phyloP scores from a whole-genome alignment of 2,329 filamentous ascomycete genomes.

The Beauveria caledonica region DNA sequence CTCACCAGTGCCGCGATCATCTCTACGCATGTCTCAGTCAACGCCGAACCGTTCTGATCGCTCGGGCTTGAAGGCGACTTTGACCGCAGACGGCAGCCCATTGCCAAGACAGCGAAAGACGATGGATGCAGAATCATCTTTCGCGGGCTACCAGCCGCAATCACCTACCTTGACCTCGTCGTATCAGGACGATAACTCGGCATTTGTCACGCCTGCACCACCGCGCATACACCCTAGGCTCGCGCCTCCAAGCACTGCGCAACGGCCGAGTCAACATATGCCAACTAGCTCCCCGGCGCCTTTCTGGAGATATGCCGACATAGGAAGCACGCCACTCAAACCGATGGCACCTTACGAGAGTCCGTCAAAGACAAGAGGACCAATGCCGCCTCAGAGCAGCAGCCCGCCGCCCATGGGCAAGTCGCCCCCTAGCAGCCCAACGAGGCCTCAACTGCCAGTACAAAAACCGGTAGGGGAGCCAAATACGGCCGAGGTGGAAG shows the following conservation, averaged over 20 bases:
- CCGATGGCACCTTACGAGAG: constrained; percentile 46
- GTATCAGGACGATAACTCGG: constrained; percentile 50
- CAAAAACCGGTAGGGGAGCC: constrained; percentile 20
- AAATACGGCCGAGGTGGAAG: constrained; percentile 24
- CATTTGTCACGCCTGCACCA: constrained; percentile 65
- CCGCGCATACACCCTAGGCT: constrained; percentile 65
- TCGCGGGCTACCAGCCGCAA: constrained; percentile 44
- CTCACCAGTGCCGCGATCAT: constrained; percentile 47
- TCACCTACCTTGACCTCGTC: constrained; percentile 56
- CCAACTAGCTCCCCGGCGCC: constrained; percentile 77
- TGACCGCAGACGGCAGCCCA: constrained; percentile 52
- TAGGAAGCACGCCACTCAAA: constrained; percentile 62
- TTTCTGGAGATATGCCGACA: constrained; percentile 81
- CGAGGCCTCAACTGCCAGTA: constrained; percentile 28
- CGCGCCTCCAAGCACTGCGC: constrained; percentile 71
- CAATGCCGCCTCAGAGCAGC: constrained; percentile 44
- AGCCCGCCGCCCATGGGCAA: constrained; percentile 45
- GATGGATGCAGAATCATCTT: constrained; percentile 35
- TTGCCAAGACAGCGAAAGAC: constrained; percentile 48
- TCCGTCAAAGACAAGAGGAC: constrained; percentile 42
- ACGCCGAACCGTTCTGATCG: constrained; percentile 47
- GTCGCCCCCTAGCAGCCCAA: constrained; percentile 46
- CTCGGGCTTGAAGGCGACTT: constrained; percentile 27
- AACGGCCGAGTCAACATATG: constrained; percentile 77
- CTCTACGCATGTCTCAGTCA: constrained; percentile 42